These are phyloP conservation scores for Mimosa pudica DNA, from an alignment of 306 rosid species.

Conservation along the genomic window DNA sequence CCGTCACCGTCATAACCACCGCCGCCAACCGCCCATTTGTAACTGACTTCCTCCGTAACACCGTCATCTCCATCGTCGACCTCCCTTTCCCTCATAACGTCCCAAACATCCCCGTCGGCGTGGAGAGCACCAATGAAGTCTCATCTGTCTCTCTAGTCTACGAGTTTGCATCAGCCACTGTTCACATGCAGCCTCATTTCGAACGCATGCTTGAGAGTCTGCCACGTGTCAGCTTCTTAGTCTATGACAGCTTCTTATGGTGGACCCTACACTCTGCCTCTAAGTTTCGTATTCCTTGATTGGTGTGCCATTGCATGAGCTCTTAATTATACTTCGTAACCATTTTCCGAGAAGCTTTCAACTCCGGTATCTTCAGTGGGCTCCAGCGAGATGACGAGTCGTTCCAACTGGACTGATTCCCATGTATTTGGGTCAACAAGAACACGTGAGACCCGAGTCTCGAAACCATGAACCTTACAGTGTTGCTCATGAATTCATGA, in stretches of 20 bases:
- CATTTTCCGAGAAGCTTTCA: neutral
- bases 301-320: constrained; percentile 38
- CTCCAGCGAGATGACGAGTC: constrained; percentile 1
- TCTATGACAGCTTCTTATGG: constrained; percentile 59
- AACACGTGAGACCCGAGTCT: neutral
- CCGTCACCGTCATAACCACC: constrained; percentile 52
- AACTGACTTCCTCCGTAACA: constrained; percentile 28
- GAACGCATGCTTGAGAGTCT: constrained; percentile 37
- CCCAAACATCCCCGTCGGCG: constrained; percentile 44
- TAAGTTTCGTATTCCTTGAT: constrained; percentile 42
- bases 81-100: constrained; percentile 30
- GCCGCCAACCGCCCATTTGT: constrained; percentile 44
- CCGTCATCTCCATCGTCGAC: constrained; percentile 36
- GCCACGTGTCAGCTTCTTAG: constrained; percentile 41
- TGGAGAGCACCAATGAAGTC: constrained; percentile 45
- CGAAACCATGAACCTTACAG: neutral
- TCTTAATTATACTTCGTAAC: neutral
- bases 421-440: constrained; percentile 39
- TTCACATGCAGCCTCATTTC: constrained; percentile 42
- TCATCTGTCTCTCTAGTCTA: constrained; percentile 33
- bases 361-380: neutral
- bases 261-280: constrained; percentile 54
- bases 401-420: constrained; percentile 31
- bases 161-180: constrained; percentile 38
- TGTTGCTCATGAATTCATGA: neutral